Conservation (phyloP, 345 rosid genomes). For the Corymbia maculata region DNA sequence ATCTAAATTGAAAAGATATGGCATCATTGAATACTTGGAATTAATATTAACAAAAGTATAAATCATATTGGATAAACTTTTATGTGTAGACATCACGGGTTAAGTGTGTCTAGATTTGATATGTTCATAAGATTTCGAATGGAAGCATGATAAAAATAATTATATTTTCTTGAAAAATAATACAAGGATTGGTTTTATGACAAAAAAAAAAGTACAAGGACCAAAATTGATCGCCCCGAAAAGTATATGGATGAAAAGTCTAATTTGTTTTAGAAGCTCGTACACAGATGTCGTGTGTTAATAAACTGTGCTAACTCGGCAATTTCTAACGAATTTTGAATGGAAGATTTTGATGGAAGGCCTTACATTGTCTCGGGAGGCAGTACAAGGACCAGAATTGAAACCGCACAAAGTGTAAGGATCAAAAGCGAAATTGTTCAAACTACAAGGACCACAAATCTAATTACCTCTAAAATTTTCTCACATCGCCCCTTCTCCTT, state of each 20-base stretch:
- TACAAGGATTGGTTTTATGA: not conserved
- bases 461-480: not conserved
- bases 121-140: not conserved
- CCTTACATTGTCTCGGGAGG: too few species aligned
- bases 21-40: not conserved
- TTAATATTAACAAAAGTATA: too few species aligned
- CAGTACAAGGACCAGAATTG: not conserved
- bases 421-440: too few species aligned
- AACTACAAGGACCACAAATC: not conserved
- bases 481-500: not conserved
- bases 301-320: too few species aligned
- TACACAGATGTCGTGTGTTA: too few species aligned
- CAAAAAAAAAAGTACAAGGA: not conserved
- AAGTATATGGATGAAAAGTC: not conserved
- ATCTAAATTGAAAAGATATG: not conserved
- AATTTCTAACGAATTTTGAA: too few species aligned
- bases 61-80: too few species aligned
- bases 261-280: not conserved
- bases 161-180: not conserved
- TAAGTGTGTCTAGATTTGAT: not conserved
- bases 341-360: too few species aligned
- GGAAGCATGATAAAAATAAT: not conserved
- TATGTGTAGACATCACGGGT: not conserved
- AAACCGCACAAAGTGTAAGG: not conserved
- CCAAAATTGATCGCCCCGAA: not conserved